Evolutionary conservation across 495 filamentous ascomycete species (phyloP), one percentile per base, ranked within the genome.

Genomic region (Aspergillus incahuasiensis): DNA sequence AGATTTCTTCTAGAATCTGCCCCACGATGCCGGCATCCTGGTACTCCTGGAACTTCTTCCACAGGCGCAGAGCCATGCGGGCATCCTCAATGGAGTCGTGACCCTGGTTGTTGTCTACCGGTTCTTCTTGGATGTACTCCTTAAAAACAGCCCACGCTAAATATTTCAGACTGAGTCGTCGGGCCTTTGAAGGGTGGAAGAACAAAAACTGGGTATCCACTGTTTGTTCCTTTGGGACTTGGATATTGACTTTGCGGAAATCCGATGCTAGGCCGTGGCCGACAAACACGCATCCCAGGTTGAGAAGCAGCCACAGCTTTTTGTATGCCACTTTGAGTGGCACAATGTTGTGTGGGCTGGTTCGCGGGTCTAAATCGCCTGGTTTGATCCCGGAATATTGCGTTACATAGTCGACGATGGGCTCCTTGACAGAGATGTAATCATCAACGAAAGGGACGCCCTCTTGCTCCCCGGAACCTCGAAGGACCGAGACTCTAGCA

Each of bases 31-130:
- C 94, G 0, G 88, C 89, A 59, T 92, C 90, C 16, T 84, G 74
- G 59, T 89, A 97, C 71, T 97, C 91, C 50, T 86, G 79, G 65
- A 90, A 96, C 68, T 96, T 96, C 25, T 86, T 79, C 77, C 92
- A 97, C 4, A 99, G 79, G 64, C 86, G 87, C 16, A 97, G 77
- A 6, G 95, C 92, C 46, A 92, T 94, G 19, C 85, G 79, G 6
- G 94, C 92, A 63, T 99, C 94, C 67, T 97, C 94, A 54, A 97
- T 91, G 0, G 84, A 89, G 67, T 99, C 95, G 66, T 99, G 94
- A 9, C 75, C 75, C 21, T 77, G 67, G 30, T 67, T 63, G 12
- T 69, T 66, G 22, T 76, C 74, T 0, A 66, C 61, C 9, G 83
- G 90, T 51, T 86, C 85, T 55, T 85, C 80, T 72, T 99, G 94